Evolutionary conservation across 495 filamentous ascomycete genomes (phyloP).

Genomic region (Penicillium samsonianum): DNA sequence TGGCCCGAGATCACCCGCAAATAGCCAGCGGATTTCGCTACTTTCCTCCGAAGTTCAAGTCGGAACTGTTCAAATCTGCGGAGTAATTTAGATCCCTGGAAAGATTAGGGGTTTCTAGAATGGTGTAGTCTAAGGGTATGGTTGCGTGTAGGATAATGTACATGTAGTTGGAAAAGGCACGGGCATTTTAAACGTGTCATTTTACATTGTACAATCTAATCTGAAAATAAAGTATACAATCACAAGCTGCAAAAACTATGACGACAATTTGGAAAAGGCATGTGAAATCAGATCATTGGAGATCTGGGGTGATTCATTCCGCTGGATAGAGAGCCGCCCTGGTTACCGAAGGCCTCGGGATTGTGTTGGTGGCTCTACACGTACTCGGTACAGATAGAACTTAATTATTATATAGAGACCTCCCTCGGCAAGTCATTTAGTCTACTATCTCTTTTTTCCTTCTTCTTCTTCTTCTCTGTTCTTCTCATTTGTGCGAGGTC

Average conservation of each 20-base stretch:
- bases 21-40: slow-evolving; percentile 20
- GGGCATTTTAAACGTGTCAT: no score
- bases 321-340: slow-evolving; percentile 22
- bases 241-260: slow-evolving; percentile 16
- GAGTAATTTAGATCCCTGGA: slow-evolving; percentile 17
- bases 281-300: slow-evolving; percentile 29
- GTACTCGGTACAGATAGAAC: slow-evolving; percentile 11
- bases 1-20: slow-evolving; percentile 36
- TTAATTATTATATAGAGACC: slow-evolving; percentile 12
- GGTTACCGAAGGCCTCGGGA: slow-evolving; percentile 39
- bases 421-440: slow-evolving; percentile 15
- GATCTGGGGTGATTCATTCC: slow-evolving; percentile 16
- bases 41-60: slow-evolving; percentile 9
- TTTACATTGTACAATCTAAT: not conserved
- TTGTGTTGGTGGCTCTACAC: slow-evolving; percentile 9
- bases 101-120: not conserved
- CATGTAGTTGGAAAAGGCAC: not conserved
- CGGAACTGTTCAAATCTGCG: slow-evolving; percentile 5
- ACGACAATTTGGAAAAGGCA: slow-evolving; percentile 20
- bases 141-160: not conserved
- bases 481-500: slow-evolving; percentile 5
- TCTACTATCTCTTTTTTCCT: slow-evolving; percentile 5
- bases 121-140: not conserved
- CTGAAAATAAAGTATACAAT: slow-evolving; percentile 2
- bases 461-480: not conserved